A percentile compares a stretch with the other conserved stretches of the same genome.
Evolutionary conservation across 1,139 yeast genomes (phyloP).

Genomic region (Magnusiomyces clavatus): DNA sequence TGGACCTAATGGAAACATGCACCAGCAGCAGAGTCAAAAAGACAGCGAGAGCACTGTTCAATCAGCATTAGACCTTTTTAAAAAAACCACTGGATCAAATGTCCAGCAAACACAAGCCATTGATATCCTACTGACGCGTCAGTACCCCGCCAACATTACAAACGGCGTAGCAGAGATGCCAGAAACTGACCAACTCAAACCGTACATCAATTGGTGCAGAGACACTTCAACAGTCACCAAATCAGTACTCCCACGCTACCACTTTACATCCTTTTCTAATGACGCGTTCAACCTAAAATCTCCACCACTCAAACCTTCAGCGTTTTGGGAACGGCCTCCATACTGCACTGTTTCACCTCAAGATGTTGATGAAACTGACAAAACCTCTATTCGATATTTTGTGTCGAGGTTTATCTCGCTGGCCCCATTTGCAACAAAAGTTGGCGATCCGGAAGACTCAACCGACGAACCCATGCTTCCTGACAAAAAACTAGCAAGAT

Average conservation of each 20-base stretch:
- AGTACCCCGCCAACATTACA: not conserved
- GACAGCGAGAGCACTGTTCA: not conserved
- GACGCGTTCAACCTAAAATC: not conserved
- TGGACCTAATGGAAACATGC: not conserved
- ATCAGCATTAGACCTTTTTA: not conserved
- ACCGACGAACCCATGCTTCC: not conserved
- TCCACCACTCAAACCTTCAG: not conserved
- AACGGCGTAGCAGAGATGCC: conserved; percentile 7
- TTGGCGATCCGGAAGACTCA: not conserved
- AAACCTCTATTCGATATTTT: not conserved
- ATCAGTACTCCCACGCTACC: conserved; percentile 18
- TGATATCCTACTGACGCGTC: conserved; percentile 4
- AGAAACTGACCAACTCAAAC: not conserved
- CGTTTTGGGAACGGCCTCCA: conserved; percentile 25
- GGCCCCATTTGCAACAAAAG: conserved; percentile 20
- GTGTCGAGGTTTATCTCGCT: conserved; percentile 23
- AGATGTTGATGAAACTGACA: conserved; percentile 5
- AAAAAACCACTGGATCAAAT: not conserved
- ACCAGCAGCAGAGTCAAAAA: not conserved
- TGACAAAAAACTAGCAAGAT: conserved; percentile 6
- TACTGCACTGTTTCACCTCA: conserved; percentile 14
- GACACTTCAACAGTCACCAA: not conserved
- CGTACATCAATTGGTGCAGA: not conserved
- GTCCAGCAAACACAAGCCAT: not conserved
- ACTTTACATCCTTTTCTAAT: conserved; percentile 15